Evolutionary conservation across 1,284 basidiomycete species (phyloP).

Genomic region (Austropuccinia psidii): DNA sequence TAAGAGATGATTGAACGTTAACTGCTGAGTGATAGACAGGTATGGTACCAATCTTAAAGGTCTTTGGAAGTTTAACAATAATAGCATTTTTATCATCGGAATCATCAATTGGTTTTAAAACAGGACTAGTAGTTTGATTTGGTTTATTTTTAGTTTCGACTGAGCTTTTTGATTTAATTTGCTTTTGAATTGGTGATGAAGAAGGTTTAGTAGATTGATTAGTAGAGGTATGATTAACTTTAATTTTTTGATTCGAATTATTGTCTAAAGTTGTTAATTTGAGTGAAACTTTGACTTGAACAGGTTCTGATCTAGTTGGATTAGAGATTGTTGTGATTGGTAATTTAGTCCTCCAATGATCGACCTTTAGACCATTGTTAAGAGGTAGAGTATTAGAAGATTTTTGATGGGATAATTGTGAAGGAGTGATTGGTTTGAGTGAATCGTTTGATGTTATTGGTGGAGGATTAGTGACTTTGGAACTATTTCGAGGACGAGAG

Average conservation of each 20-base stretch:
- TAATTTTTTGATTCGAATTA: background rate
- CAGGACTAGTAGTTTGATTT: background rate
- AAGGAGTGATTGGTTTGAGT: background rate
- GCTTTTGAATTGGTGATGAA: background rate
- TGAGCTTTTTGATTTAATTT: background rate
- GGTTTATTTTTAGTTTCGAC: background rate
- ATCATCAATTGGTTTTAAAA: background rate
- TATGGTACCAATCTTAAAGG: conserved; percentile 30
- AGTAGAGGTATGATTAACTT: background rate
- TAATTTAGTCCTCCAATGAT: background rate
- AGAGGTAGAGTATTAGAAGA: too few relatives aligned
- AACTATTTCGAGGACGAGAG: too few relatives aligned
- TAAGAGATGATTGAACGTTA: background rate
- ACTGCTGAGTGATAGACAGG: conserved; percentile 7
- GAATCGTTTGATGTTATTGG: too few relatives aligned
- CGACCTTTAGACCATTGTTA: too few relatives aligned
- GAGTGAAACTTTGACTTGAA: background rate
- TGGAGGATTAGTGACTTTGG: too few relatives aligned
- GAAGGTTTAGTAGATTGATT: background rate
- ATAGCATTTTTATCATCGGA: background rate
- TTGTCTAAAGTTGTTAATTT: background rate
- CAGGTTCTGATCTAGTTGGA: background rate
- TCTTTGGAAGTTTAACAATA: conserved; percentile 12
- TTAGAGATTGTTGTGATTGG: background rate
- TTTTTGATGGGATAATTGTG: too few relatives aligned